A percentile compares a stretch with the other conserved stretches of the same genome.
These are phyloP conservation scores for Diplogelasinospora grovesii DNA, from an alignment of 495 filamentous ascomycete species.

Conservation along the genomic window DNA sequence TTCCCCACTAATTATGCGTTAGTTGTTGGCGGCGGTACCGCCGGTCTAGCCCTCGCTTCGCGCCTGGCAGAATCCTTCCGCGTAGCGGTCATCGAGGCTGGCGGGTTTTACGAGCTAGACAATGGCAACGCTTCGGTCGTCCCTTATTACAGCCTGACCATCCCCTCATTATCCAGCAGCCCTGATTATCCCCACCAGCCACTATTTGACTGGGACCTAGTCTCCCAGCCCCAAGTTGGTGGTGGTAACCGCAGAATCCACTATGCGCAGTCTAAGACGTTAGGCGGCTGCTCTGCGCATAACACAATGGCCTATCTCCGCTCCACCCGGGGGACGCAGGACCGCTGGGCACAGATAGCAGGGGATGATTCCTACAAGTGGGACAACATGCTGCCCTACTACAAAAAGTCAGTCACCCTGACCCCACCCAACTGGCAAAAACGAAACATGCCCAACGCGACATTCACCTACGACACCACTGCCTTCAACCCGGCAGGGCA, in stretches of 20 bases:
- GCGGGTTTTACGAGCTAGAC: conserved; percentile 47
- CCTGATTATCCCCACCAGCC: conserved; percentile 17
- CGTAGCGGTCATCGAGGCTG: conserved; percentile 52
- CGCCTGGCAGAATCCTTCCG: conserved; percentile 35
- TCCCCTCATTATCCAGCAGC: conserved; percentile 1
- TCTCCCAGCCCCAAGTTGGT: conserved; percentile 34
- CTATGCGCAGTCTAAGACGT: conserved; percentile 35
- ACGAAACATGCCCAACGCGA: conserved; percentile 18
- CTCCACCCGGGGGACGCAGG: conserved; percentile 28
- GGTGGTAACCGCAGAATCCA: conserved; percentile 22
- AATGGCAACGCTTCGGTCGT: conserved; percentile 37
- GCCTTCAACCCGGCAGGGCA: conserved; percentile 3
- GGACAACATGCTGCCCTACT: conserved; percentile 38
- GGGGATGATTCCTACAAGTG: conserved; percentile 42
- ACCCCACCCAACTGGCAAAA: conserved; percentile 20
- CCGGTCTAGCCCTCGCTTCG: conserved; percentile 43
- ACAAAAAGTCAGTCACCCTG: conserved; percentile 31
- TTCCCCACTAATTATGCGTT: too few species aligned
- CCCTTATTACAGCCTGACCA: conserved; percentile 22
- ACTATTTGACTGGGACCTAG: conserved; percentile 47
- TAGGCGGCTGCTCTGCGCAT: conserved; percentile 41
- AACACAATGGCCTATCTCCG: conserved; percentile 48
- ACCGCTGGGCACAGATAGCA: conserved; percentile 39
- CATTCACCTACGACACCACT: conserved; percentile 15
- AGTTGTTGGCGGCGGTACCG: conserved; percentile 52